phyloP scores from a whole-genome alignment of 768 basidiomycete species.

The Boletus speciosus region DNA sequence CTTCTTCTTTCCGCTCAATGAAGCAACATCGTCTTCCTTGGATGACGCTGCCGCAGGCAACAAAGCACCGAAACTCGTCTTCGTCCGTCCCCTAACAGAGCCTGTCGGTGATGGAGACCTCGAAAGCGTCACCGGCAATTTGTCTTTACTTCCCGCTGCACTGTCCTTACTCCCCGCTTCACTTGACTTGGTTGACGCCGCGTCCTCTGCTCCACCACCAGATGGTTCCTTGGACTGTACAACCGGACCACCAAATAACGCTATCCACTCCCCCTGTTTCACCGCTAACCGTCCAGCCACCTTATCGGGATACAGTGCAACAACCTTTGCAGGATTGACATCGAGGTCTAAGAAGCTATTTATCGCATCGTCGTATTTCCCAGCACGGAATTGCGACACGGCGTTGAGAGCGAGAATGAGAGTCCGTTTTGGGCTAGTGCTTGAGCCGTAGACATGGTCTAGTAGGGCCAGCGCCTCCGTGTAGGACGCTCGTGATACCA shows the following conservation, averaged over 20 bases:
- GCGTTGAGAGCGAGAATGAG: constrained; percentile 73
- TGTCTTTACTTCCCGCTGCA: constrained; percentile 22
- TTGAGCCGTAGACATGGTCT: constrained; percentile 36
- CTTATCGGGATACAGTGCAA: constrained; percentile 80
- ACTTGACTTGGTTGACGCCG: constrained; percentile 24
- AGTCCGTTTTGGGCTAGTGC: constrained; percentile 37
- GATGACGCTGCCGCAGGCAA: constrained; percentile 23
- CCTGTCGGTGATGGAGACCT: constrained; percentile 36
- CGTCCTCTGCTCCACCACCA: constrained; percentile 22
- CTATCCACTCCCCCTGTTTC: constrained; percentile 70
- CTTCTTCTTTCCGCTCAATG: constrained; percentile 41
- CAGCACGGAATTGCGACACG: constrained; percentile 67
- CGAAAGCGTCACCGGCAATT: constrained; percentile 15
- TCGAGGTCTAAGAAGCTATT: constrained; percentile 86
- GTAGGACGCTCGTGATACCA: constrained; percentile 66
- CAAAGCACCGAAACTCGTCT: constrained; percentile 54
- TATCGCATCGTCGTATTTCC: constrained; percentile 73
- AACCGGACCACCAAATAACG: constrained; percentile 75
- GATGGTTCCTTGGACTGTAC: constrained; percentile 11
- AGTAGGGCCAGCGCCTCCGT: constrained; percentile 78
- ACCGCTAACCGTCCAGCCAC: constrained; percentile 78
- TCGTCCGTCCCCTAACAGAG: constrained; percentile 50
- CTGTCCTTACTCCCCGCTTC: constrained; percentile 26
- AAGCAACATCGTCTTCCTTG: constrained; percentile 66
- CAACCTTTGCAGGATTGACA: constrained; percentile 89